phyloP scores from a whole-genome alignment of 495 filamentous ascomycete species.

The Astrocystis sublimbata region DNA sequence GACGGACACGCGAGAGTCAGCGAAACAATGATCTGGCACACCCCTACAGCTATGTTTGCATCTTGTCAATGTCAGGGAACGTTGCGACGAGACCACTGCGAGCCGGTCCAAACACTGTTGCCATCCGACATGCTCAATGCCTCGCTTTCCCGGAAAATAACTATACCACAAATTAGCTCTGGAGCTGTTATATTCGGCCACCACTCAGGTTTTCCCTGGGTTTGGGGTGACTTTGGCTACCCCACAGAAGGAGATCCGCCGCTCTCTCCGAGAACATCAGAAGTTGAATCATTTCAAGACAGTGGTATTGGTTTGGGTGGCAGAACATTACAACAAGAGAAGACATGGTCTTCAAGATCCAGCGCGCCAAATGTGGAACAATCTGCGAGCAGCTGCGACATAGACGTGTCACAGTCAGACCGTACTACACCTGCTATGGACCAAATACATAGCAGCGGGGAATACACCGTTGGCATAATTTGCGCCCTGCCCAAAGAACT shows the following conservation, averaged over 20 bases:
- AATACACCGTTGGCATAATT: background rate
- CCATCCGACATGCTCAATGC: background rate
- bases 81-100: background rate
- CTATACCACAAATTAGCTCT: background rate
- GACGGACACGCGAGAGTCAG: conserved; percentile 18
- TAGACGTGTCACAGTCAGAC: too few species aligned
- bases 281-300: background rate
- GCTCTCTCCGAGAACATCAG: background rate
- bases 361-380: background rate
- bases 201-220: conserved; percentile 12
- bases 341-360: too few species aligned
- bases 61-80: conserved; percentile 17
- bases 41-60: conserved; percentile 20
- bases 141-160: background rate
- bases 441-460: background rate
- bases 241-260: background rate
- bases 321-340: background rate
- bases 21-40: conserved; percentile 18
- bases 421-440: background rate
- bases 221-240: background rate
- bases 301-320: background rate
- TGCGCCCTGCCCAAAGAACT: background rate
- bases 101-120: background rate
- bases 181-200: conserved; percentile 24
- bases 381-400: background rate